A percentile compares a stretch with the other conserved stretches of the same genome.
These are phyloP conservation scores for Lycium ferocissimum DNA, from an alignment of 257 asterid genomes.

Conservation along the genomic window DNA sequence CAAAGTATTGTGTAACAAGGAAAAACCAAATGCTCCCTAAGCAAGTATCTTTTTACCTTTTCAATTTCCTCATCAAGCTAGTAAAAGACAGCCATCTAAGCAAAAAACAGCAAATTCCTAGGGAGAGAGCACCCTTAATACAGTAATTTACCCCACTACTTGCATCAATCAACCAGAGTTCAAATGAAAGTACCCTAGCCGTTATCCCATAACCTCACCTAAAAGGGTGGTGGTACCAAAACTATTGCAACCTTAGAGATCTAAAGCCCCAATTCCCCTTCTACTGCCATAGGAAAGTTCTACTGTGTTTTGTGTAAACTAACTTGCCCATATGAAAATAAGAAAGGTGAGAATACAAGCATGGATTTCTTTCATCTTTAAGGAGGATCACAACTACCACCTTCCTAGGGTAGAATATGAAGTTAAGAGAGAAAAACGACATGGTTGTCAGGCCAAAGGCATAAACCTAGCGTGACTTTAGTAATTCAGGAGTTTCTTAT, in stretches of 20 bases:
- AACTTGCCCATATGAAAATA: background rate
- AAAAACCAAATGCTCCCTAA: background rate
- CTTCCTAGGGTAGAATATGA: conserved; percentile 35
- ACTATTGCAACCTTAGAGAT: background rate
- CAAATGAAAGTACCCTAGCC: background rate
- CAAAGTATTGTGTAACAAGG: background rate
- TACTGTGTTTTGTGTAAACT: background rate
- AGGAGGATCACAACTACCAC: conserved; percentile 41
- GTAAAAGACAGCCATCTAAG: background rate
- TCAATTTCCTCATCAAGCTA: background rate
- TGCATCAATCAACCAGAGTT: background rate
- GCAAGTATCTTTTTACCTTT: background rate
- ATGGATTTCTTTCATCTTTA: conserved; percentile 41
- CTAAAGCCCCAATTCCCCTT: background rate
- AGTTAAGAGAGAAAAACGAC: conserved; percentile 28
- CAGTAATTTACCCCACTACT: background rate
- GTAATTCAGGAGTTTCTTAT: conserved; percentile 38
- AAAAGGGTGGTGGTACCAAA: background rate
- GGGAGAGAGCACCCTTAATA: background rate
- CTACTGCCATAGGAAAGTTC: background rate
- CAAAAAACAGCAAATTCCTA: background rate
- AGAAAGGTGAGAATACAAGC: background rate
- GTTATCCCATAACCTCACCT: background rate
- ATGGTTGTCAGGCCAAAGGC: conserved; percentile 36
- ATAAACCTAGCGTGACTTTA: conserved; percentile 37